Evolutionary conservation across 1,284 basidiomycete genomes (phyloP), one percentile per base, ranked within the genome.

Genomic region (Puccinia coronata): DNA sequence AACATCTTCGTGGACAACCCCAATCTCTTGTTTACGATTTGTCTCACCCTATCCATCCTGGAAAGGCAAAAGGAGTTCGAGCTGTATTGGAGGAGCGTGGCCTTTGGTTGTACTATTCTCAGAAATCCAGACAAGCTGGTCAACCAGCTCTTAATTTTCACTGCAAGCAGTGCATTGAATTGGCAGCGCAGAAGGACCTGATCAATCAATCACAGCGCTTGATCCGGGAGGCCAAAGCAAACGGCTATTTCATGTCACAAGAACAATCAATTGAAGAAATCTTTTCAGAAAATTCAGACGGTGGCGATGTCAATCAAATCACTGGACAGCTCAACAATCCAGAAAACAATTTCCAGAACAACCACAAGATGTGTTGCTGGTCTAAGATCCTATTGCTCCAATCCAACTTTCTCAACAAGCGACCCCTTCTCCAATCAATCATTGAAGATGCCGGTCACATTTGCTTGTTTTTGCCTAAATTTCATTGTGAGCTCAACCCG

Each of bases 401-500:
- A 77, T 77, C 55, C 18, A 61, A 77, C 57, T 77, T 77, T 39
- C 1, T 53, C 1, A 53, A 20, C 8, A 16, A 71, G 36, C 18
- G 28, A 53, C 69, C 69, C 20, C 47, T 71, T 0, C 47, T 71
- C 1, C 43, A 71, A 36, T 11, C 9, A 23, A 71, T 71, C 47
- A 53, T 71, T 53, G 69, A 71, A 49, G 69, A 71, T 51, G 43
- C 69, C 1, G 69, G 47, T 31, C 69, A 71, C 53, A n/a, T 53
- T 20, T 71, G 69, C n/a, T 11, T 75, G 8, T 77, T 77, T 43
- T 39, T 77, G 3, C 41, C 61, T 5, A 77, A 77, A 12, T 65
- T 77, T 34, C 59, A 63, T 11, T 69, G 67, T 51, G 43, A 77
- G 34, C 74, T 77, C 14, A 77, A 77, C 36, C 74, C 47, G 11